These are phyloP conservation scores for Carex cristatella DNA, from an alignment of 176 grass and related monocot species.

Conservation along the genomic window DNA sequence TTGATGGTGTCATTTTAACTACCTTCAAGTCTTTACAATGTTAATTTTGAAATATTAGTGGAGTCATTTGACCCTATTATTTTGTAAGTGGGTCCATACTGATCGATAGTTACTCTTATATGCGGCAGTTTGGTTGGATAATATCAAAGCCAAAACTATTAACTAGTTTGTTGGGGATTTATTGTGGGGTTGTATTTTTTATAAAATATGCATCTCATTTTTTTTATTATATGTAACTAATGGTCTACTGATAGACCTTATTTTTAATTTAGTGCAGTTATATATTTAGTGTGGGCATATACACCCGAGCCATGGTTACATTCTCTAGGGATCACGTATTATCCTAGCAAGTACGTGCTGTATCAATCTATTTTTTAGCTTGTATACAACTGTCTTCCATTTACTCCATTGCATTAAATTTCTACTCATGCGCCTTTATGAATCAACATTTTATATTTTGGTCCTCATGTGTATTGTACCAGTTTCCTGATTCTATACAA, in stretches of 20 bases:
- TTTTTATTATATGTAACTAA: neutral
- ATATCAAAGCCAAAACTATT: no score
- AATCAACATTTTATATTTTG: neutral
- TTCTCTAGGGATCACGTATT: slow-evolving; percentile 76
- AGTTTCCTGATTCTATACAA: neutral
- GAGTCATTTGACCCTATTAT: no score
- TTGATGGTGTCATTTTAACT: no score
- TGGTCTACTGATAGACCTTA: neutral
- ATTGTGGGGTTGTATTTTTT: no score
- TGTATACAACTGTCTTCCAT: neutral
- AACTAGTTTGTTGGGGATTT: no score
- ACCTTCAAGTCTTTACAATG: no score
- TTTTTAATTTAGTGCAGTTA: slow-evolving; percentile 14
- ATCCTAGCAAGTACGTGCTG: slow-evolving; percentile 69
- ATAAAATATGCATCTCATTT: no score
- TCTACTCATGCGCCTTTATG: neutral
- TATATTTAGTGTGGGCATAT: slow-evolving; percentile 74
- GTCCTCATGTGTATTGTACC: no score
- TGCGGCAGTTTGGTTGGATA: no score
- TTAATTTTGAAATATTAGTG: no score
- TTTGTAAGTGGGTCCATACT: no score
- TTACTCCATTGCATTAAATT: neutral
- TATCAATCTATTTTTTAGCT: neutral
- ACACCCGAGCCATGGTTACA: slow-evolving; percentile 47
- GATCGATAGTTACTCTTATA: no score